Conservation (phyloP, 192 early-diverging fungal genomes). For the Coemansia sp. region DNA sequence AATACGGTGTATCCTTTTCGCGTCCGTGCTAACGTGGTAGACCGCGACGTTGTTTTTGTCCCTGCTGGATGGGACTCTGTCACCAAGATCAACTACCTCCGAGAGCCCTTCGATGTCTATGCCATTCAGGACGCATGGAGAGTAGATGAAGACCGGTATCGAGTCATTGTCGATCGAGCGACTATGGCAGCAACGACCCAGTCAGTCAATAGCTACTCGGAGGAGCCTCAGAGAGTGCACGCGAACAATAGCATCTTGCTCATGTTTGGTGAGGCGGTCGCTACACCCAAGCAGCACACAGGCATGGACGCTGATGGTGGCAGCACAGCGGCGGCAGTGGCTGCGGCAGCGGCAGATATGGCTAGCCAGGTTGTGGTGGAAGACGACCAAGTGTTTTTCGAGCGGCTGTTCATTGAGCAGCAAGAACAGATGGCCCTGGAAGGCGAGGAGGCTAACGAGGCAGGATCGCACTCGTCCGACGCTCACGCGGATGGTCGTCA, state of each 20-base stretch:
- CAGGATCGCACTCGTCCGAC: neutral
- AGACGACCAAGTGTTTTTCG: conserved; percentile 87
- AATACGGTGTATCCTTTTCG: conserved; percentile 58
- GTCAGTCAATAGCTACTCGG: neutral
- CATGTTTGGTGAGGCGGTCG: conserved; percentile 39
- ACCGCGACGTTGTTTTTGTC: conserved; percentile 84
- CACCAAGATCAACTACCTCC: conserved; percentile 78
- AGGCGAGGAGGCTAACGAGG: conserved; percentile 38
- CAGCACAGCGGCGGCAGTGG: conserved; percentile 52
- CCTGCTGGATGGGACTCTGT: conserved; percentile 94
- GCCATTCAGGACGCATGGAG: conserved; percentile 64
- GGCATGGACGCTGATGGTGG: conserved; percentile 58
- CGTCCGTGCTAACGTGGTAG: conserved; percentile 76
- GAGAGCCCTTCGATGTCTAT: conserved; percentile 73
- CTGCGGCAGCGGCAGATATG: conserved; percentile 45
- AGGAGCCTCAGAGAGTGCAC: neutral
- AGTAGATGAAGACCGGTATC: conserved; percentile 54
- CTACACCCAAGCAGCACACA: conserved; percentile 60
- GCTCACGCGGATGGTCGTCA: conserved; percentile 6
- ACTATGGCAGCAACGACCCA: neutral
- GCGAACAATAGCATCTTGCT: conserved; percentile 22
- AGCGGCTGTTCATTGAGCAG: conserved; percentile 72
- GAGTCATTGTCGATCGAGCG: conserved; percentile 26
- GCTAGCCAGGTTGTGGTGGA: conserved; percentile 73
- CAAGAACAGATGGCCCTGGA: conserved; percentile 59